Evolutionary conservation across 2,329 filamentous ascomycete genomes (phyloP).

Genomic region (Thelonectria blattea): DNA sequence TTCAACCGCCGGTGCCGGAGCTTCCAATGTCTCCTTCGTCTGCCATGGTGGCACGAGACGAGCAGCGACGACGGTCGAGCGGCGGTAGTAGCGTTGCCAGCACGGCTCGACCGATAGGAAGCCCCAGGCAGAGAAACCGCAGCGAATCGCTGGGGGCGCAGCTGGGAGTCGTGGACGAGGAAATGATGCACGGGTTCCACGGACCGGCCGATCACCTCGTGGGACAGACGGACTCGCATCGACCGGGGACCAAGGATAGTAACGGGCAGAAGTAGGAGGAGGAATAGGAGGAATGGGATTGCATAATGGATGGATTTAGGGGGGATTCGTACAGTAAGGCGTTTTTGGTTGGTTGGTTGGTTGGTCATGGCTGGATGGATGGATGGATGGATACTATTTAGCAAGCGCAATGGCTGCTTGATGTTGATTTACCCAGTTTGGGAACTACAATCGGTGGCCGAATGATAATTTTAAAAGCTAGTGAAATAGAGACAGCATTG

Average conservation of each 20-base stretch:
- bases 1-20: constrained; percentile 43
- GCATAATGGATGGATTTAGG: constrained; percentile 3
- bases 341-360: constrained; percentile 11
- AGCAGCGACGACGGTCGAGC: constrained; percentile 39
- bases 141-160: constrained; percentile 35
- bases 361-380: neutral
- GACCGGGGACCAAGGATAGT: constrained; percentile 22
- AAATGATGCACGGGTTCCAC: constrained; percentile 56
- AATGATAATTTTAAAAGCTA: constrained; percentile 16
- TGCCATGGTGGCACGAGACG: constrained; percentile 27
- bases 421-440: neutral
- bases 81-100: constrained; percentile 32
- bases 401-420: neutral
- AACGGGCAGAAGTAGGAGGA: neutral
- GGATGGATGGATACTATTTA: neutral
- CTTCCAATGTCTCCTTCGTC: constrained; percentile 42
- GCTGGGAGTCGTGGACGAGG: constrained; percentile 49
- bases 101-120: constrained; percentile 33
- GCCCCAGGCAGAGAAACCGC: constrained; percentile 36
- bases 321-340: neutral
- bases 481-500: neutral
- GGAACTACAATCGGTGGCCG: constrained; percentile 3
- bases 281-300: neutral
- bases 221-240: constrained; percentile 48
- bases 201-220: constrained; percentile 48